Evolutionary conservation across 192 early-diverging fungal genomes (phyloP).

Genomic region (Coemansia sp.): DNA sequence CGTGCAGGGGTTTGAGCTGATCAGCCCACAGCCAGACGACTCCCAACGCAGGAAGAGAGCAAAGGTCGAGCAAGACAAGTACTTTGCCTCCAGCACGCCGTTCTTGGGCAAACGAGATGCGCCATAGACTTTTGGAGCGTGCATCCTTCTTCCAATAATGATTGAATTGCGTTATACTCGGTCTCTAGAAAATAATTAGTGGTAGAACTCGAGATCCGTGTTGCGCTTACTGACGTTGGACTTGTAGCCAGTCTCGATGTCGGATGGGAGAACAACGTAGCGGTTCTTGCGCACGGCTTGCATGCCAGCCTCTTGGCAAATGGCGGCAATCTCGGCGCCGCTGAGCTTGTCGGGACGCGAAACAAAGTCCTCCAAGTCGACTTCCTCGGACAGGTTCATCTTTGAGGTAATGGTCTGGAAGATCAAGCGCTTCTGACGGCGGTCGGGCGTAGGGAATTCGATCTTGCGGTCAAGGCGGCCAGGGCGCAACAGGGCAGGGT

Average conservation of each 20-base stretch:
- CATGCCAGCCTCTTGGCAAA: conserved; percentile 98
- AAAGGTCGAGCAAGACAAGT: conserved; percentile 71
- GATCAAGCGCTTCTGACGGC: conserved; percentile 95
- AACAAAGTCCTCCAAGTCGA: conserved; percentile 98
- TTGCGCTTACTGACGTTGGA: conserved; percentile 96
- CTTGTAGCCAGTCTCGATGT: conserved; percentile 97
- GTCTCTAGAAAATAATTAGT: conserved; percentile 52
- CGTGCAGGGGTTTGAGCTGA: conserved; percentile 92
- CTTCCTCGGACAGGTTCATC: conserved; percentile 95
- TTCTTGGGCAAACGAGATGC: conserved; percentile 55
- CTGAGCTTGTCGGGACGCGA: conserved; percentile 99
- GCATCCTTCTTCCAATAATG: too few species aligned
- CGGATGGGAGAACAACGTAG: conserved; percentile 93
- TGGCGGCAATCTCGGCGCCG: conserved; percentile 99
- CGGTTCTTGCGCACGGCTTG: conserved; percentile 98
- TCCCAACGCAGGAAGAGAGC: conserved; percentile 51
- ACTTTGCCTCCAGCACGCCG: conserved; percentile 74
- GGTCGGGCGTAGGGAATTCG: conserved; percentile 97
- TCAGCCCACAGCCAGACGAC: conserved; percentile 74
- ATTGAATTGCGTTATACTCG: too few species aligned
- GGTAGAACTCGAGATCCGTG: conserved; percentile 96
- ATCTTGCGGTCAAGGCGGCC: conserved; percentile 99
- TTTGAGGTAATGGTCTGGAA: conserved; percentile 93
- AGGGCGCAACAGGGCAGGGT: conserved; percentile 96
- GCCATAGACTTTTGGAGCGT: background rate